Conservation (phyloP, 169 alveolate species). For the Pseudocohnilembus persalinus region DNA sequence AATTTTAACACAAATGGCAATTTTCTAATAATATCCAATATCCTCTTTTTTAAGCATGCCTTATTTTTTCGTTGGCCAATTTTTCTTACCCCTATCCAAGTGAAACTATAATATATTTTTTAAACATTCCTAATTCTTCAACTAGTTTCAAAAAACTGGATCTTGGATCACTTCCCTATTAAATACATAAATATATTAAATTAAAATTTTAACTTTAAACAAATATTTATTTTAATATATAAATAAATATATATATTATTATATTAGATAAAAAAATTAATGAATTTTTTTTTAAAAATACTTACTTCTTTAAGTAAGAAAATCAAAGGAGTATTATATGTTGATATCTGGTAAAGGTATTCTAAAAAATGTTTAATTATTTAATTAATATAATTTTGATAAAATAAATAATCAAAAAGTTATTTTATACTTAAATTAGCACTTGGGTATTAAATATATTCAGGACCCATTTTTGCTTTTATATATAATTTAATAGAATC, state of each 20-base stretch:
- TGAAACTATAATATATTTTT: background rate
- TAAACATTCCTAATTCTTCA: background rate
- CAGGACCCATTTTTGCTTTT: background rate
- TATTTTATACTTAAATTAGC: background rate
- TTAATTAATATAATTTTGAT: too few relatives aligned
- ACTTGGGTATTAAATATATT: background rate
- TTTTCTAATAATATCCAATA: background rate
- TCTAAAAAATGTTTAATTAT: background rate
- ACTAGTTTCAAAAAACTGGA: background rate
- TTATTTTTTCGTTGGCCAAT: background rate
- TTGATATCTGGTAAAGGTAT: background rate
- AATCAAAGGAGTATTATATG: background rate
- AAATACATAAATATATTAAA: too few relatives aligned
- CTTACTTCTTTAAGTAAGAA: background rate
- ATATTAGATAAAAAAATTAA: too few relatives aligned
- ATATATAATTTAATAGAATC: background rate
- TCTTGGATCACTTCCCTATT: background rate
- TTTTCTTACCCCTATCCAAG: background rate
- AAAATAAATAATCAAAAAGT: too few relatives aligned
- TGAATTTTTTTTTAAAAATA: too few relatives aligned
- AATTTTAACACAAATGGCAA: background rate
- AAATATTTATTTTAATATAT: too few relatives aligned
- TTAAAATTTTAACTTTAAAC: too few relatives aligned
- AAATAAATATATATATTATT: too few relatives aligned
- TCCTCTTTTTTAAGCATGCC: background rate